Base-by-base conservation (phyloP, 805 yeast genomes). In the Kluyveromyces nonfermentans region DNA sequence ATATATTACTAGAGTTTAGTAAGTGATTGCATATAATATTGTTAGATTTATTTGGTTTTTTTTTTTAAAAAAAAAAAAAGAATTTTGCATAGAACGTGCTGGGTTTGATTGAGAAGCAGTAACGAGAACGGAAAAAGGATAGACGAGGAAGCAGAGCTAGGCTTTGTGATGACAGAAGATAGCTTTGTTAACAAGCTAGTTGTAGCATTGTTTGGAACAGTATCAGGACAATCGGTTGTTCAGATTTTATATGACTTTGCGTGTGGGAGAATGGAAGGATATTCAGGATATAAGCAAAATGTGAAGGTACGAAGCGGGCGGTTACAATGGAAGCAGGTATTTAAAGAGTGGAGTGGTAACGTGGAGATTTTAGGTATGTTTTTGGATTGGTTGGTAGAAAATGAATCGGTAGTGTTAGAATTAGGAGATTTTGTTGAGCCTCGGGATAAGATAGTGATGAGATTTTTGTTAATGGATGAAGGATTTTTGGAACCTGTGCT, bases 181-280 rank as follows among this genome's bases (percentile, higher is more conserved):
- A 14, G 30, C 7, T 14, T 25, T 10, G 14, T 25, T 6, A 6
- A 10, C 43, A 41, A 50, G 18, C 25, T 50, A 8, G 22, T 50
- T 8, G 33, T 57, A 15, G 47, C 50, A 9, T 42, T 57, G 2
- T 51, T 56, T 33, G 50, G 56, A 7, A 59, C 65, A 6, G 44
- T 40, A 33, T 32, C 59, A 3, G 65, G 65, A 6, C 39, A 38
- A 3, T 51, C 58, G 10, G 38, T 54, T 14, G 28, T 55, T 35
- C 37, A 48, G 21, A 21, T 41, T 12, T 34, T 35, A 21, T 45
- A 45, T 28, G 48, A 38, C 20, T 44, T 45, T 7, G 31, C 48
- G 8, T 45, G 48, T 32, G 48, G 48, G 6, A 42, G 44, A n/a
- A 32, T 45, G 19, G 43, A 42, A 18, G 42, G 25, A 7, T 34